Evolutionary conservation across 257 asterid species (phyloP), one percentile per base, ranked within the genome.

Genomic region (Linderniella brevidens): DNA sequence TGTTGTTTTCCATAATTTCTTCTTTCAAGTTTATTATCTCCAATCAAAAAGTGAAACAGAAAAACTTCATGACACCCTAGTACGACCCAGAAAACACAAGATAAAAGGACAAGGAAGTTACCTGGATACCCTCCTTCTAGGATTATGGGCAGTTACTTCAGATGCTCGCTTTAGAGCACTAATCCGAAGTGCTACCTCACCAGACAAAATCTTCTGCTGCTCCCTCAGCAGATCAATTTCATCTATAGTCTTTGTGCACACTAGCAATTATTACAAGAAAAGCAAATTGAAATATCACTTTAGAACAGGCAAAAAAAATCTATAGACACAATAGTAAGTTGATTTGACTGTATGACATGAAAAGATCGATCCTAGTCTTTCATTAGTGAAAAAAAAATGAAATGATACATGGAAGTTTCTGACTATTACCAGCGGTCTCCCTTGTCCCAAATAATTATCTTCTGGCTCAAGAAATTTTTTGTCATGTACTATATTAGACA

Each of bases 171-270:
- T 90, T 59, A 81, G 63, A 63, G 80, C 77, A 77, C 96, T 81
- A 48, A 62, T 66, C 62, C 81, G 87, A 59, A 85, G 85, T 20
- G 87, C 94, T 69, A 77, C 93, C 70, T 90, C 94, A 57, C 92
- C 94, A 37, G 80, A 72, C 70, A 90, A 68, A 71, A 90, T 75
- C 70, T 85, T 90, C 47, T 82, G 92, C 64, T 85, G 94, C 78
- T 85, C 99, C 58, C 74, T 74, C 67, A 90, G 72, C 48, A 85
- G 88, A 62, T 90, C 99, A 59, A 77, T 73, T 67, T 81, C 94
- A 68, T 90, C 96, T 50, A 62, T 68, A 46, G 83, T 74, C 73
- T 73, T 76, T 49, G 64, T 67, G 68, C 71, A 57, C 71, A 62
- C 99, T 90, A 63, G 46, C 55, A 61, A 52, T 56, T 54, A 55